Conservation (phyloP, 805 yeast species). For the Cyberlindnera maclurae region DNA sequence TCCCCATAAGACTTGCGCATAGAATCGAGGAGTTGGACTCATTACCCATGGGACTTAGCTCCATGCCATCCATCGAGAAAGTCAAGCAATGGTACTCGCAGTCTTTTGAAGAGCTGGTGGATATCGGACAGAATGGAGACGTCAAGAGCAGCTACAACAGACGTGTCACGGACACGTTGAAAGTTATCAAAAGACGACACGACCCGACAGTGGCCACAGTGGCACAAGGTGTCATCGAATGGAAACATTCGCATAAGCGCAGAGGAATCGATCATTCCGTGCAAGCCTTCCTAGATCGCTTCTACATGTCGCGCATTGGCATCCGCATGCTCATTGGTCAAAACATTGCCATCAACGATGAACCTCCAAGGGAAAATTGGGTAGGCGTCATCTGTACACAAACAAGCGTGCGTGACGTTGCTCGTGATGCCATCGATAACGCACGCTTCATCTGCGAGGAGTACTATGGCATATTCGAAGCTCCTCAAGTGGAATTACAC, state of each 20-base stretch:
- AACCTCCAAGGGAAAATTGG: slow-evolving; percentile 57
- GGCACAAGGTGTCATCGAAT: slow-evolving; percentile 87
- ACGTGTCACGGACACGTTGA: slow-evolving; percentile 55
- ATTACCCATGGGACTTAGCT: slow-evolving; percentile 66
- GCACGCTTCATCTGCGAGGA: slow-evolving; percentile 89
- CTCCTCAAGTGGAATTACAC: slow-evolving; percentile 74
- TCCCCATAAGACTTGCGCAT: slow-evolving; percentile 81
- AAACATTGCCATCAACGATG: slow-evolving; percentile 75
- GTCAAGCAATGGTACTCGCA: slow-evolving; percentile 90
- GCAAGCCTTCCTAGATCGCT: slow-evolving; percentile 76
- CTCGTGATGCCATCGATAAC: slow-evolving; percentile 83
- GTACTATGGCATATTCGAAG: slow-evolving; percentile 79
- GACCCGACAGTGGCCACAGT: slow-evolving; percentile 91
- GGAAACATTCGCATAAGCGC: slow-evolving; percentile 53
- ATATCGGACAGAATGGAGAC: slow-evolving; percentile 27
- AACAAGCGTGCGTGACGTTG: slow-evolving; percentile 77
- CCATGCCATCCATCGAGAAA: slow-evolving; percentile 66
- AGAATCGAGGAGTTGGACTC: slow-evolving; percentile 78
- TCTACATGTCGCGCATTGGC: slow-evolving; percentile 87
- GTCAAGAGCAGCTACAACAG: slow-evolving; percentile 70
- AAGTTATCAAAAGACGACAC: slow-evolving; percentile 72
- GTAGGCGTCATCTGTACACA: slow-evolving; percentile 86
- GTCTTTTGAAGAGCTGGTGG: slow-evolving; percentile 76
- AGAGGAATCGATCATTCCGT: slow-evolving; percentile 60
- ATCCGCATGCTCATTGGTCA: slow-evolving; percentile 94